Evolutionary conservation across 1,284 basidiomycete species (phyloP).

Genomic region (Boletus smithii): DNA sequence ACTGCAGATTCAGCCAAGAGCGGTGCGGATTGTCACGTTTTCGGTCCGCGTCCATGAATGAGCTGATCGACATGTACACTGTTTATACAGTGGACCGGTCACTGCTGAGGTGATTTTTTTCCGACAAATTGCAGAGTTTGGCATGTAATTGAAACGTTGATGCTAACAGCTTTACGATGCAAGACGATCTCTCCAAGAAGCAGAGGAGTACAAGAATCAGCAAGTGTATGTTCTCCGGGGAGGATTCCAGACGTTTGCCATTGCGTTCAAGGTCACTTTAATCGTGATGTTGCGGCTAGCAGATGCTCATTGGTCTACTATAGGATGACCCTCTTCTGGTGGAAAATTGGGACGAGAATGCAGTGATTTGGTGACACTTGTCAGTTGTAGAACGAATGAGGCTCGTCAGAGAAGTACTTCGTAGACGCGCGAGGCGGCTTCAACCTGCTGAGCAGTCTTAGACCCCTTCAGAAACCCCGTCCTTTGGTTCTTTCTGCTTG

Average conservation of each 20-base stretch:
- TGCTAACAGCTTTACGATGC: slow-evolving; percentile 60
- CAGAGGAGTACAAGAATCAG: slow-evolving; percentile 40
- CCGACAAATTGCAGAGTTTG: slow-evolving; percentile 12
- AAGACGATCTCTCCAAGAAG: slow-evolving; percentile 42
- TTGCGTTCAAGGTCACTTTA: slow-evolving; percentile 54
- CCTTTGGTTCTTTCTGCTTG: slow-evolving; percentile 41
- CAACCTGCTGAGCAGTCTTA: not conserved
- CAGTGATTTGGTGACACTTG: slow-evolving; percentile 24
- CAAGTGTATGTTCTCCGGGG: slow-evolving; percentile 63
- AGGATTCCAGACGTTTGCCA: slow-evolving; percentile 70
- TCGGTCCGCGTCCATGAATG: not conserved
- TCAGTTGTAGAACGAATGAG: not conserved
- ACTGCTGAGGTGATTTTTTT: slow-evolving; percentile 55
- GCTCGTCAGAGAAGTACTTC: not conserved
- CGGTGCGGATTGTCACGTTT: slow-evolving; percentile 47
- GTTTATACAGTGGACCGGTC: slow-evolving; percentile 68
- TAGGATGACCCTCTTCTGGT: slow-evolving; percentile 67
- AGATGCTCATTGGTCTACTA: slow-evolving; percentile 7
- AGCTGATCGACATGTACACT: slow-evolving; percentile 5
- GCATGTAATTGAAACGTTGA: not conserved
- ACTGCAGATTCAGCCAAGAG: slow-evolving; percentile 71
- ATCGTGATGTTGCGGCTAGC: not conserved
- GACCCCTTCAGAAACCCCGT: slow-evolving; percentile 17
- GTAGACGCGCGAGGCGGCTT: not conserved
- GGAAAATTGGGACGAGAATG: slow-evolving; percentile 66